phyloP scores from a whole-genome alignment of 2,329 filamentous ascomycete species.

The Albophoma yamanashiensis region DNA sequence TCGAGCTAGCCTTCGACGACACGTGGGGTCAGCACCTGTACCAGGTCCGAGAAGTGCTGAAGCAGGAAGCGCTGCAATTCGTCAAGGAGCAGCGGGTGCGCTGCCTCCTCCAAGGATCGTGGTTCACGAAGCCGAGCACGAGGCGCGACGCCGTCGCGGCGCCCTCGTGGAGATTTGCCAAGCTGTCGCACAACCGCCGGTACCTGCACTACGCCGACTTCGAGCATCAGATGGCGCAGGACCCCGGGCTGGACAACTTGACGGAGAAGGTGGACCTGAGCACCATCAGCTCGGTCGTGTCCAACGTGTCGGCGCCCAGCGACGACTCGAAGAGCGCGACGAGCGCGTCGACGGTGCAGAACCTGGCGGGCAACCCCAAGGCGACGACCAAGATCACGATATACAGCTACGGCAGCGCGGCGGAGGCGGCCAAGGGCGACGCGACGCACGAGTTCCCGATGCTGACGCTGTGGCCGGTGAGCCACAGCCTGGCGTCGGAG shows the following conservation, averaged over 20 bases:
- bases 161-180: slow-evolving; percentile 69
- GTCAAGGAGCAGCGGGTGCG: slow-evolving; percentile 94
- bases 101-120: slow-evolving; percentile 77
- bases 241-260: slow-evolving; percentile 64
- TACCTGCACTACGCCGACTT: slow-evolving; percentile 90
- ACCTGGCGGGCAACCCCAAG: slow-evolving; percentile 21
- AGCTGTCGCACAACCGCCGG: slow-evolving; percentile 81
- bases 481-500: slow-evolving; percentile 78
- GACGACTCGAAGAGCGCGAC: slow-evolving; percentile 35
- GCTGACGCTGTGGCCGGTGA: slow-evolving; percentile 71
- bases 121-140: slow-evolving; percentile 56
- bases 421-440: slow-evolving; percentile 22
- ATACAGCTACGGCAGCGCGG: slow-evolving; percentile 53
- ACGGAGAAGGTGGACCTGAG: slow-evolving; percentile 77
- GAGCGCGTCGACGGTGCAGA: slow-evolving; percentile 31
- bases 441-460: slow-evolving; percentile 57
- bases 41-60: slow-evolving; percentile 84
- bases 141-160: slow-evolving; percentile 29
- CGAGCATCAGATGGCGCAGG: slow-evolving; percentile 47
- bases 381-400: slow-evolving; percentile 83
- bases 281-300: slow-evolving; percentile 84
- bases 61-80: slow-evolving; percentile 86
- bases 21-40: slow-evolving; percentile 85
- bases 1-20: slow-evolving; percentile 87
- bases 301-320: slow-evolving; percentile 68